Evolutionary conservation across 768 basidiomycete genomes (phyloP).

Genomic region (Trametes punicea): DNA sequence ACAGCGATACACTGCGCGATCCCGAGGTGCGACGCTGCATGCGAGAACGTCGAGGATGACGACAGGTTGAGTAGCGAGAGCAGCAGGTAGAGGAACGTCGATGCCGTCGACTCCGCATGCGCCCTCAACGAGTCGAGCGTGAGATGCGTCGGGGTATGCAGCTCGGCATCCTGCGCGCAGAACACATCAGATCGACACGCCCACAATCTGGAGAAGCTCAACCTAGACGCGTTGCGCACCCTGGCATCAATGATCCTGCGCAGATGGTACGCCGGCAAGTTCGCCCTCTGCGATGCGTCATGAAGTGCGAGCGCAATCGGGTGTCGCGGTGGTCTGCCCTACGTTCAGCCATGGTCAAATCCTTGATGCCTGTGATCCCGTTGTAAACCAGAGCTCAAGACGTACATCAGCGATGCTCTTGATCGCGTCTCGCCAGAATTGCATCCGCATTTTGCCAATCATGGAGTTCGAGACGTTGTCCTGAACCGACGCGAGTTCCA

Average conservation of each 20-base stretch:
- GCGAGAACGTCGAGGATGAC: conserved; percentile 53
- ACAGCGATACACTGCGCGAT: conserved; percentile 67
- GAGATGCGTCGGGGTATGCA: conserved; percentile 60
- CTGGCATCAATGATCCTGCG: conserved; percentile 83
- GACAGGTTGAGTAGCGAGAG: conserved; percentile 63
- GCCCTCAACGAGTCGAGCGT: conserved; percentile 65
- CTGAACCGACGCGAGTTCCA: conserved; percentile 74
- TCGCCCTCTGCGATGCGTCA: conserved; percentile 46
- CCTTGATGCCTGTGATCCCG: not conserved
- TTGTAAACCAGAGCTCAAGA: conserved; percentile 8
- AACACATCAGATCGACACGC: conserved; percentile 9
- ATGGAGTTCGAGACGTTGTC: conserved; percentile 70
- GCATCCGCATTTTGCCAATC: conserved; percentile 81
- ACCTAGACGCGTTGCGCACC: too few relatives aligned
- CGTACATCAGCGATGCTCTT: conserved; percentile 64
- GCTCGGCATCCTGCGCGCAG: conserved; percentile 28
- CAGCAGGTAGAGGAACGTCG: conserved; percentile 72
- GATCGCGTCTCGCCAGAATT: conserved; percentile 84
- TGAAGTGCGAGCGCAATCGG: conserved; percentile 76
- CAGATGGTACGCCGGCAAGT: conserved; percentile 70
- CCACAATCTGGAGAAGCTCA: conserved; percentile 8
- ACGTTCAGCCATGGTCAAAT: conserved; percentile 25
- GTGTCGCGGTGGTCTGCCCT: conserved; percentile 77
- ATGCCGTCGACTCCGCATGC: conserved; percentile 79
- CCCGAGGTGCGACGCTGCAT: conserved; percentile 82